Percentiles rank a stretch among this genome's conserved stretches.
These are phyloP conservation scores for Apiospora phragmitis DNA, from an alignment of 2,329 filamentous ascomycete species.

Conservation along the genomic window DNA sequence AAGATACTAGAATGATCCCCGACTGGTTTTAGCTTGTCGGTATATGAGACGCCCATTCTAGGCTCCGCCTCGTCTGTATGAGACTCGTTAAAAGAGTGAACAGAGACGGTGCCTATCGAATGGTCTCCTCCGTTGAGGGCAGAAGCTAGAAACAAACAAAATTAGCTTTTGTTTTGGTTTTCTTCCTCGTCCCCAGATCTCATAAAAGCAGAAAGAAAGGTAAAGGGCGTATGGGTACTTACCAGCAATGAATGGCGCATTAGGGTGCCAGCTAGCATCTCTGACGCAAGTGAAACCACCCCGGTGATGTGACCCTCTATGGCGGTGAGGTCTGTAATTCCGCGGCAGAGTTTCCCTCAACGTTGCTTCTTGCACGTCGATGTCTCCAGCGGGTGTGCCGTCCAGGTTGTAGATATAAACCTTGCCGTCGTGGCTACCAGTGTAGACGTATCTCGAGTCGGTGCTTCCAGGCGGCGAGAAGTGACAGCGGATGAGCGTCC, in stretches of 20 bases:
- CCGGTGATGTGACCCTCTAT: slow-evolving; percentile 50
- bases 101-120: slow-evolving; percentile 70
- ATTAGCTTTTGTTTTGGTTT: slow-evolving; percentile 5
- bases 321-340: slow-evolving; percentile 53
- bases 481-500: slow-evolving; percentile 91
- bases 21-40: slow-evolving; percentile 54
- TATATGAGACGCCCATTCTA: slow-evolving; percentile 59
- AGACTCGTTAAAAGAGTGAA: slow-evolving; percentile 77
- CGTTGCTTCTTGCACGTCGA: slow-evolving; percentile 77
- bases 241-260: slow-evolving; percentile 74
- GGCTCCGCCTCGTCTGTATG: slow-evolving; percentile 63
- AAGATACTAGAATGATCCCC: slow-evolving; percentile 11
- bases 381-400: slow-evolving; percentile 73
- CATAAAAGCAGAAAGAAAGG: background rate
- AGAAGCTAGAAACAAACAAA: slow-evolving; percentile 59
- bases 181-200: background rate
- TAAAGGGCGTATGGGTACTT: slow-evolving; percentile 30
- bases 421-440: slow-evolving; percentile 84
- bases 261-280: slow-evolving; percentile 90
- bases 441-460: slow-evolving; percentile 90
- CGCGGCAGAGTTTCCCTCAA: slow-evolving; percentile 56
- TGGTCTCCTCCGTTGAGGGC: slow-evolving; percentile 79
- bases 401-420: slow-evolving; percentile 95
- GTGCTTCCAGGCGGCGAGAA: slow-evolving; percentile 87
- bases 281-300: slow-evolving; percentile 78